A percentile compares a stretch with the other conserved stretches of the same genome.
Conservation (phyloP, 1,284 basidiomycete genomes). For the Rugosomyces carneus region DNA sequence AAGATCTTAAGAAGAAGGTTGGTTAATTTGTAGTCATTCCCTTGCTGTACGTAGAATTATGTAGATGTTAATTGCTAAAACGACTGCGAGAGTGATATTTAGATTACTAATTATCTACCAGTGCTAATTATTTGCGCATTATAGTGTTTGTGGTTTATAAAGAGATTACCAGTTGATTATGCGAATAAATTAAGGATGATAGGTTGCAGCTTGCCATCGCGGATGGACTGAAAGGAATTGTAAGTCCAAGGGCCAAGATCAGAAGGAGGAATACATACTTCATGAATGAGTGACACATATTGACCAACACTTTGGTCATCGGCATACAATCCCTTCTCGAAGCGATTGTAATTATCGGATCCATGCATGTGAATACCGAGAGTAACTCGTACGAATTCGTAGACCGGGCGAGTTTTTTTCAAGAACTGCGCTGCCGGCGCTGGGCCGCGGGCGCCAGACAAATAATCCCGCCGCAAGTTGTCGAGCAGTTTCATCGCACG, state of each 20-base stretch:
- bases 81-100: background rate
- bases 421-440: slow-evolving; percentile 61
- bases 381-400: slow-evolving; percentile 65
- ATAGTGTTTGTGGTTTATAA: background rate
- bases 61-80: background rate
- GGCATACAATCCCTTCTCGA: slow-evolving; percentile 48
- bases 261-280: slow-evolving; percentile 30
- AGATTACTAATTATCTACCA: background rate
- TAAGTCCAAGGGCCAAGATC: slow-evolving; percentile 24
- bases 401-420: slow-evolving; percentile 59
- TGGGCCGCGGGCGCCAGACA: slow-evolving; percentile 46
- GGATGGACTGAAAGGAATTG: slow-evolving; percentile 31
- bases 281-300: slow-evolving; percentile 66
- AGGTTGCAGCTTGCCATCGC: slow-evolving; percentile 66
- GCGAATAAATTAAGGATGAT: slow-evolving; percentile 47
- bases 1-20: too few relatives aligned
- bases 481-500: slow-evolving; percentile 40
- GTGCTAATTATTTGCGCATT: background rate
- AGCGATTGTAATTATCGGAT: slow-evolving; percentile 53
- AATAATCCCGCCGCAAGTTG: slow-evolving; percentile 44
- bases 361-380: slow-evolving; percentile 76
- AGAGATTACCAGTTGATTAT: background rate
- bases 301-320: slow-evolving; percentile 61
- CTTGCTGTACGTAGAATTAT: background rate
- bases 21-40: background rate